Percentiles rank a stretch among this genome's conserved stretches.
These are phyloP conservation scores for Tolypocladium album DNA, from an alignment of 2,329 filamentous ascomycete genomes.

Conservation along the genomic window DNA sequence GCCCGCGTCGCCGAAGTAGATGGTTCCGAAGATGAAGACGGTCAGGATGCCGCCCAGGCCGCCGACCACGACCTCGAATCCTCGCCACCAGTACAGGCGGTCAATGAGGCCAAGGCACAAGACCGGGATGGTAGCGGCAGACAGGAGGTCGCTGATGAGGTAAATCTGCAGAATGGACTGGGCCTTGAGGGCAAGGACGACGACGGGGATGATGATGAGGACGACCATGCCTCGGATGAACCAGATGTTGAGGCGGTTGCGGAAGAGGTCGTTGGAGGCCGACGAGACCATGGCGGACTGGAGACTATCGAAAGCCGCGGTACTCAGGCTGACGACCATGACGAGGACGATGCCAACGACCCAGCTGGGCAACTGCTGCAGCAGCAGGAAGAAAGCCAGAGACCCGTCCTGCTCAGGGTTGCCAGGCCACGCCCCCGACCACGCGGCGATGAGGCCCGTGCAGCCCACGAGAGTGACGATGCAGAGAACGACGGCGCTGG, in stretches of 20 bases:
- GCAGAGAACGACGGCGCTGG: slow-evolving; percentile 51
- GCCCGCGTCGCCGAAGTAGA: slow-evolving; percentile 61
- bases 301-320: slow-evolving; percentile 68
- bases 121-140: slow-evolving; percentile 64
- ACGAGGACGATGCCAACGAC: slow-evolving; percentile 74
- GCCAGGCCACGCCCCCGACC: slow-evolving; percentile 63
- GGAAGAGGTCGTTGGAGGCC: slow-evolving; percentile 74
- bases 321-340: slow-evolving; percentile 68
- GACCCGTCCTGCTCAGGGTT: slow-evolving; percentile 47
- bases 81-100: slow-evolving; percentile 65
- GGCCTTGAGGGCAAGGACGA: slow-evolving; percentile 63
- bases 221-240: slow-evolving; percentile 60
- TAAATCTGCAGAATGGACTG: slow-evolving; percentile 73
- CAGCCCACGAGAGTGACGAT: slow-evolving; percentile 64
- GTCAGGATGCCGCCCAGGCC: slow-evolving; percentile 68
- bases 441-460: slow-evolving; percentile 65
- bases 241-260: slow-evolving; percentile 69
- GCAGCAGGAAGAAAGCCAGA: slow-evolving; percentile 65
- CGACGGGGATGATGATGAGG: slow-evolving; percentile 60
- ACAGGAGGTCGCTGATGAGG: slow-evolving; percentile 71
- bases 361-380: slow-evolving; percentile 64
- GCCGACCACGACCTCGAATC: slow-evolving; percentile 70
- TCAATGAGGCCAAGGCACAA: slow-evolving; percentile 62
- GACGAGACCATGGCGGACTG: slow-evolving; percentile 81
- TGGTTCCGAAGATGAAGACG: slow-evolving; percentile 70